Percentiles rank a stretch among this genome's conserved stretches.
phyloP scores from a whole-genome alignment of 805 yeast species.

The Brettanomyces sp. region DNA sequence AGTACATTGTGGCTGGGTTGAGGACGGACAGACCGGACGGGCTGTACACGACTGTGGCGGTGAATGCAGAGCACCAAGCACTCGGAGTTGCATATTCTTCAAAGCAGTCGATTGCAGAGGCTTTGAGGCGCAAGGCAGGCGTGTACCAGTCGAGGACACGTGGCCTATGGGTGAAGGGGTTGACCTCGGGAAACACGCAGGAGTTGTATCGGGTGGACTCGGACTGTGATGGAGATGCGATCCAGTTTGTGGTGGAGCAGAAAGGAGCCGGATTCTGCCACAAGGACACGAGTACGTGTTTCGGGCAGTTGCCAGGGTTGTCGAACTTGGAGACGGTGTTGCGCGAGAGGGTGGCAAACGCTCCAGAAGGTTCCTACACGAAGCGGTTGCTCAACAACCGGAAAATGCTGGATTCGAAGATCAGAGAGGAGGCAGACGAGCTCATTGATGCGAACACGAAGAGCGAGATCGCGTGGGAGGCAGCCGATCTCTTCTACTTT shows the following conservation, averaged over 20 bases:
- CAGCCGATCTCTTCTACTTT: conserved; percentile 75
- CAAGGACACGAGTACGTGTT: conserved; percentile 72
- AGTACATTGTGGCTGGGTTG: conserved; percentile 40
- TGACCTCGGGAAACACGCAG: conserved; percentile 94
- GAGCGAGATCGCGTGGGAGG: conserved; percentile 85
- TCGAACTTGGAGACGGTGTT: conserved; percentile 60
- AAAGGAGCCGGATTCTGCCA: conserved; percentile 90
- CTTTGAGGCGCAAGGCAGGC: conserved; percentile 74
- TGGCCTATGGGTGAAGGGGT: conserved; percentile 94
- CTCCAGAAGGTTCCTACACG: conserved; percentile 94
- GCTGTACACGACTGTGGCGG: conserved; percentile 75
- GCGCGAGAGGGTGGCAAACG: conserved; percentile 47
- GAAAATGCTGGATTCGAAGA: conserved; percentile 69
- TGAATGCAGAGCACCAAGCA: conserved; percentile 57
- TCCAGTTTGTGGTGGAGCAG: conserved; percentile 81
- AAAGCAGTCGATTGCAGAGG: conserved; percentile 66
- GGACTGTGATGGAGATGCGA: conserved; percentile 91
- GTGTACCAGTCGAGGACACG: conserved; percentile 89
- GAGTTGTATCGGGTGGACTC: conserved; percentile 51
- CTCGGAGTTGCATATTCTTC: conserved; percentile 92
- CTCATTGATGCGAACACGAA: conserved; percentile 69
- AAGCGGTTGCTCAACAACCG: conserved; percentile 77
- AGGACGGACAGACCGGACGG: conserved; percentile 83
- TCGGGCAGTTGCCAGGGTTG: conserved; percentile 63
- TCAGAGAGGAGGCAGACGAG: conserved; percentile 95